Evolutionary conservation across 768 basidiomycete species (phyloP), one percentile per base, ranked within the genome.

Genomic region (Xanthoconium purpureum): DNA sequence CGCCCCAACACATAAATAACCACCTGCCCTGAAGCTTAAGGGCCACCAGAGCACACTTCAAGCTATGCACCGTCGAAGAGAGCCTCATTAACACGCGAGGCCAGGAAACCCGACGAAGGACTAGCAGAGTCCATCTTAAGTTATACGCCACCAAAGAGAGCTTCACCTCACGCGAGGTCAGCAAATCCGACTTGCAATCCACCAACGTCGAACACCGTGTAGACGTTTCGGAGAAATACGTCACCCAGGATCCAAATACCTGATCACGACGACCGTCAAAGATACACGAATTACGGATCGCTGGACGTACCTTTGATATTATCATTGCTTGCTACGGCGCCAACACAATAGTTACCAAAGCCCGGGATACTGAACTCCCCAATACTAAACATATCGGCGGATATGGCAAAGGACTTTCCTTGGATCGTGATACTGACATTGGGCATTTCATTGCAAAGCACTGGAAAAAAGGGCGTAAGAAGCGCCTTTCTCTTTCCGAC

Each of bases 201-300:
- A 6, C 70, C 75, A 18, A 75, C 54, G 58, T 80, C 76, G 59
- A 80, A 81, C 12, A 69, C 67, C 9, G 78, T 71, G 58, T 79
- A 83, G 29, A 79, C 77, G 50, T 76, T 78, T 60, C 69, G 73
- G 58, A 81, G 57, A 70, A 82, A 79, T 12, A 68, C 62, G 33
- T 73, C 74, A 7, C 75, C 75, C 29, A 76, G 40, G 46, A 76
- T 64, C 74, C 73, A 75, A 15, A 64, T 68, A 29, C 57, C 63
- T 71, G 44, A 28, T 40, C 30, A 38, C 6, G 36, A 32, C 14
- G 5, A n/a, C 20, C 39, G 6, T 59, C 33, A 47, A 40, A 42
- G 39, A 37, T 2, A 7, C 4, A 1, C 6, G 5, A 14, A 20
- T 7, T 1, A 35, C 4, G 7, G 13, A 24, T 12, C 11, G 17